Evolutionary conservation across 2,329 filamentous ascomycete species (phyloP).

Genomic region (Albophoma yamanashiensis): DNA sequence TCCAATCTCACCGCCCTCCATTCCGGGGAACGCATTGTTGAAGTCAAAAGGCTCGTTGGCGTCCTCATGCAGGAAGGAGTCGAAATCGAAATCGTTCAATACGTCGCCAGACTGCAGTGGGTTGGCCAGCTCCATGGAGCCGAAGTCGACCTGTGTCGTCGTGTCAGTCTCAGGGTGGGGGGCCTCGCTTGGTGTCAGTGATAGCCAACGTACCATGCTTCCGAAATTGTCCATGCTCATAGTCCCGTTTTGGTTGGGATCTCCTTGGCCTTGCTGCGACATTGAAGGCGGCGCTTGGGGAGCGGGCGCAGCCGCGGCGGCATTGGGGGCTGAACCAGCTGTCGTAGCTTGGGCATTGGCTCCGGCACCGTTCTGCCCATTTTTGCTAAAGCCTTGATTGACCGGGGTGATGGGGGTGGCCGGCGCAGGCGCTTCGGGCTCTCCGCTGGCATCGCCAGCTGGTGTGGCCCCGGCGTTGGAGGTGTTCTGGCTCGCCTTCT

Average conservation of each 20-base stretch:
- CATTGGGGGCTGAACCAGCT: conserved; percentile 16
- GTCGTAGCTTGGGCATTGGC: conserved; percentile 16
- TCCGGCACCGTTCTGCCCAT: conserved; percentile 15
- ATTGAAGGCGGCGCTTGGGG: conserved; percentile 30
- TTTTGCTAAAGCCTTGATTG: conserved; percentile 35
- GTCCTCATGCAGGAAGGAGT: conserved; percentile 54
- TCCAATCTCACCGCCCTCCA: conserved; percentile 48
- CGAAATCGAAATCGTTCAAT: conserved; percentile 56
- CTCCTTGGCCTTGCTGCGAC: conserved; percentile 32
- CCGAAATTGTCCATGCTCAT: conserved; percentile 34
- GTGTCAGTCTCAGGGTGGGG: conserved; percentile 1
- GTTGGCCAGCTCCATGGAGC: conserved; percentile 43
- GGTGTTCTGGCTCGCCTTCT: conserved; percentile 49
- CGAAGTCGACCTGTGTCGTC: conserved; percentile 30
- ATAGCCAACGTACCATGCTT: conserved; percentile 29
- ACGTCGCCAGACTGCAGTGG: conserved; percentile 44
- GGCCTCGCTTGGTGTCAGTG: neutral
- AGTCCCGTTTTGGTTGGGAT: conserved; percentile 33
- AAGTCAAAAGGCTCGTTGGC: conserved; percentile 45
- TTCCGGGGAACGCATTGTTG: conserved; percentile 33
- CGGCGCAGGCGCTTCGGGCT: conserved; percentile 49
- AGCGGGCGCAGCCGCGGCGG: conserved; percentile 16
- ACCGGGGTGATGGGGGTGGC: conserved; percentile 54
- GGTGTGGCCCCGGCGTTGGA: conserved; percentile 41
- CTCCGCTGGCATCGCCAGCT: conserved; percentile 41